phyloP scores from a whole-genome alignment of 345 rosid species.

The Triadica sebifera region DNA sequence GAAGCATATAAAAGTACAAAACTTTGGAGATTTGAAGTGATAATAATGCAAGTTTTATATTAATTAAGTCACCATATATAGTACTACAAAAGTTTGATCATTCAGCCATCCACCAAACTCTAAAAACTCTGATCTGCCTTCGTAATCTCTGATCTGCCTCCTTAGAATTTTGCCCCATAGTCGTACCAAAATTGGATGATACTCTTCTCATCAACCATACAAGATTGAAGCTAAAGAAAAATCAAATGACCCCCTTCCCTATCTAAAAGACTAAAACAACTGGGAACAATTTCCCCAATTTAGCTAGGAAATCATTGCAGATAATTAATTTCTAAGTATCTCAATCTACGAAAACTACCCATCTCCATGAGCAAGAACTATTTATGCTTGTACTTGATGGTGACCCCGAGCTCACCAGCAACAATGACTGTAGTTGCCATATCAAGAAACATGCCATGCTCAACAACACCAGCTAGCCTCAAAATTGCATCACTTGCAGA shows the following conservation, averaged over 20 bases:
- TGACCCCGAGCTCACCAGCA: constrained; percentile 76
- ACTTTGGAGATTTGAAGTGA: not conserved
- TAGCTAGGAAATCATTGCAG: not conserved
- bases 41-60: not conserved
- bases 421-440: constrained; percentile 89
- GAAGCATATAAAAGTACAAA: not conserved
- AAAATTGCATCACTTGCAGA: constrained; percentile 67
- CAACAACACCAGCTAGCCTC: constrained; percentile 78
- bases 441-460: constrained; percentile 91
- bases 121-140: too few relatives aligned
- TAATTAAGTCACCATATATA: not conserved
- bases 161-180: too few relatives aligned
- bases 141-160: not conserved
- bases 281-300: not conserved
- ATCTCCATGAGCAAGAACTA: not conserved
- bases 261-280: not conserved
- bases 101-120: not conserved
- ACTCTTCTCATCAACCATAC: not conserved
- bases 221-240: not conserved
- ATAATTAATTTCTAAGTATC: not conserved
- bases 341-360: not conserved
- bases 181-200: not conserved
- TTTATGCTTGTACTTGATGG: constrained; percentile 48
- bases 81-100: not conserved
- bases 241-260: not conserved